Conservation (phyloP, 2,329 filamentous ascomycete genomes). For the Aspergillus quadricinctus region DNA sequence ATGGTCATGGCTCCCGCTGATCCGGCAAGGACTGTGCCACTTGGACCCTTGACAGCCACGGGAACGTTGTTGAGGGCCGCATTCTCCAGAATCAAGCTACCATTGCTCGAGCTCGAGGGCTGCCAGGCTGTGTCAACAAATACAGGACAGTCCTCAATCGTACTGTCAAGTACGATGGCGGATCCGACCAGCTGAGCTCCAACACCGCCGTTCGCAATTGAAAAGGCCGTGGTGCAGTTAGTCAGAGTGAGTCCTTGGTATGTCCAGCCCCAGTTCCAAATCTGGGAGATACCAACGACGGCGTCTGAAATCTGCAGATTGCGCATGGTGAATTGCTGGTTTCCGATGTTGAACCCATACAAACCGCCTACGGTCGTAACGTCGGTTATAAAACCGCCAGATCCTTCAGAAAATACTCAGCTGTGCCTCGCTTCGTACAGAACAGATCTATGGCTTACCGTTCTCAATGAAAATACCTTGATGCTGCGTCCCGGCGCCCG, state of each 20-base stretch:
- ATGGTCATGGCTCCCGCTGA: conserved; percentile 34
- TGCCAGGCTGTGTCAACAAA: conserved; percentile 48
- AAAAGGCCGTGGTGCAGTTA: conserved; percentile 51
- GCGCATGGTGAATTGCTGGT: conserved; percentile 61
- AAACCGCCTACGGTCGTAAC: conserved; percentile 58
- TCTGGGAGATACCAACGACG: conserved; percentile 52
- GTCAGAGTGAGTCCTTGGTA: conserved; percentile 49
- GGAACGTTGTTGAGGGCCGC: conserved; percentile 48
- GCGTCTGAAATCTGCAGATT: conserved; percentile 52
- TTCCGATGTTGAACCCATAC: conserved; percentile 57
- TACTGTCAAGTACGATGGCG: conserved; percentile 54
- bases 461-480: conserved; percentile 59
- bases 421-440: background rate
- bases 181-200: conserved; percentile 49
- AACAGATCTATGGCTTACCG: conserved; percentile 26
- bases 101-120: conserved; percentile 41
- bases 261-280: conserved; percentile 60
- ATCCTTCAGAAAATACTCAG: conserved; percentile 28
- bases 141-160: conserved; percentile 47
- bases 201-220: conserved; percentile 43
- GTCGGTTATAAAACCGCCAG: conserved; percentile 58
- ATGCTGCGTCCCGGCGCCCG: conserved; percentile 45
- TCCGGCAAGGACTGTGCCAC: conserved; percentile 35
- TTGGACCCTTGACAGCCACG: conserved; percentile 39
- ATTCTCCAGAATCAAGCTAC: conserved; percentile 55